These are phyloP conservation scores for Austropuccinia psidii DNA, from an alignment of 1,284 basidiomycete genomes.

Conservation along the genomic window DNA sequence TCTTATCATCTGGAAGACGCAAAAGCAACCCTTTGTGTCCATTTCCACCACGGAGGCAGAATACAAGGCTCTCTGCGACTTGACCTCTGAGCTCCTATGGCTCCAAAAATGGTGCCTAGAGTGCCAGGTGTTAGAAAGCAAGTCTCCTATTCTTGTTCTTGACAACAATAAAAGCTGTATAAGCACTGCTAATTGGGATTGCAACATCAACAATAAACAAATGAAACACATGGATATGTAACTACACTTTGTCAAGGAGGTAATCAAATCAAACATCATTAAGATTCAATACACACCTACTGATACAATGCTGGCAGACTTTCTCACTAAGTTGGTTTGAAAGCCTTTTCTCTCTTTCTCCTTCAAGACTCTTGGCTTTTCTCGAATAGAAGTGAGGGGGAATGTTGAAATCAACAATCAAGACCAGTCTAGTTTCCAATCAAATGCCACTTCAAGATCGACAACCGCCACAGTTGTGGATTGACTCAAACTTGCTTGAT, in stretches of 20 bases:
- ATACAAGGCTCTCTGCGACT: conserved; percentile 54
- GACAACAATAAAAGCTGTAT: neutral
- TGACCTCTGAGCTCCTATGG: conserved; percentile 45
- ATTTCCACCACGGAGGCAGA: conserved; percentile 51
- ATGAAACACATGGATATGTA: neutral
- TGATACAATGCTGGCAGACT: neutral
- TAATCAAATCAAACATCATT: neutral
- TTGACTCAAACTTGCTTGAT: too few species aligned
- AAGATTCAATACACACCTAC: neutral
- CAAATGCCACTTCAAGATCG: too few species aligned
- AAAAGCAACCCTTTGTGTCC: conserved; percentile 48
- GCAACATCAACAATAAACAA: neutral
- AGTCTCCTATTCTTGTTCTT: too few species aligned
- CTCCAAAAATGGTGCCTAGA: neutral
- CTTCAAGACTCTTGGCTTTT: too few species aligned
- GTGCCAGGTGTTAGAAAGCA: too few species aligned
- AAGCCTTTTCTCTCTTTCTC: too few species aligned
- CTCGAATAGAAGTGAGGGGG: too few species aligned
- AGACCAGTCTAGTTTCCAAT: too few species aligned
- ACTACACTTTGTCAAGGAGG: neutral
- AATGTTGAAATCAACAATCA: too few species aligned
- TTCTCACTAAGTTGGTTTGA: neutral
- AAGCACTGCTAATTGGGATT: neutral
- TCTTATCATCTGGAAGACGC: conserved; percentile 49
- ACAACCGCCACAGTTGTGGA: too few species aligned